Percentiles rank a stretch among this genome's conserved stretches.
Conservation (phyloP, 139 green algal genomes). For the Coelastrella sp. region DNA sequence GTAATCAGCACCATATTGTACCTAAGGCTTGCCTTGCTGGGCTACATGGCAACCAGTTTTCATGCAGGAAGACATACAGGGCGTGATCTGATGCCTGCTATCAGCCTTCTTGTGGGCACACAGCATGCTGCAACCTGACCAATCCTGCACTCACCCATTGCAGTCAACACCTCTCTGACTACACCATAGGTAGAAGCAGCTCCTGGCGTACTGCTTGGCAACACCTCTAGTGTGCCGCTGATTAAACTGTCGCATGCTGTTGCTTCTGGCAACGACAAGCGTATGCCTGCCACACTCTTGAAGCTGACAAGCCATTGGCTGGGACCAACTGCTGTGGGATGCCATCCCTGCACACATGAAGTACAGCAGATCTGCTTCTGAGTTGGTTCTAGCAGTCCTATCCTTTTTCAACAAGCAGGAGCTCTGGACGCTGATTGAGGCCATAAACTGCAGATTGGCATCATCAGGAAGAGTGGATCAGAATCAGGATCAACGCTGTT, state of each 20-base stretch:
- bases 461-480: no score
- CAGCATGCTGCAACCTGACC: no score
- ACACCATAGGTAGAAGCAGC: background rate
- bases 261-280: slow-evolving; percentile 6
- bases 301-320: slow-evolving; percentile 33
- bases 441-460: no score
- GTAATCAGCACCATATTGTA: background rate
- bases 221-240: slow-evolving; percentile 6
- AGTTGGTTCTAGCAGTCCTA: background rate
- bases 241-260: background rate
- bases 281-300: background rate
- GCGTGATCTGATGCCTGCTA: no score
- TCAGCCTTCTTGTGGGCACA: no score
- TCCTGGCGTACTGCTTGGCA: background rate
- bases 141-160: slow-evolving; percentile 31
- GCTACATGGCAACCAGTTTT: no score
- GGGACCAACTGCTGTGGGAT: background rate
- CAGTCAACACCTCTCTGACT: background rate
- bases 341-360: slow-evolving; percentile 15
- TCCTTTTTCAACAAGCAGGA: background rate
- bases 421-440: background rate
- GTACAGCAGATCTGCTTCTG: background rate
- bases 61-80: no score
- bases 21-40: no score
- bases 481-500: no score